Evolutionary conservation across 2,329 filamentous ascomycete genomes (phyloP).

Genomic region (Penicillium psychrosexuale): DNA sequence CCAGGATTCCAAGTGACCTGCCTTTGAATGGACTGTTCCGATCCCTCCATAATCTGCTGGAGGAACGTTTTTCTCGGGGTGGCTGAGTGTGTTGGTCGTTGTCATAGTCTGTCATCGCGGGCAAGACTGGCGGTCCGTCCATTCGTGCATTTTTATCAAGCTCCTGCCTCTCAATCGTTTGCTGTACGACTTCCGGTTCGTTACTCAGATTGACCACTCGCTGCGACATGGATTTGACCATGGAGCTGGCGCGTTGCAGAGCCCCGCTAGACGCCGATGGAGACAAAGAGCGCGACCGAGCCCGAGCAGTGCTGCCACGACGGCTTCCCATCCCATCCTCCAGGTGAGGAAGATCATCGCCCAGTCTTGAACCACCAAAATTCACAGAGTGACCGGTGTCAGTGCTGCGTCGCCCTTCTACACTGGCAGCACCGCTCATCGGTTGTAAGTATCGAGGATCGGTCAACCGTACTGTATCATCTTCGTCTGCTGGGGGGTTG

Average conservation of each 20-base stretch:
- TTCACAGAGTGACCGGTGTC: slow-evolving; percentile 55
- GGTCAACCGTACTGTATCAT: slow-evolving; percentile 59
- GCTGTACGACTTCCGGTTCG: slow-evolving; percentile 78
- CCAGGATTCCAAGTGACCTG: slow-evolving; percentile 79
- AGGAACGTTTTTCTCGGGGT: slow-evolving; percentile 31
- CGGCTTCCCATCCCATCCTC: slow-evolving; percentile 57
- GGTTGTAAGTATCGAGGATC: slow-evolving; percentile 55
- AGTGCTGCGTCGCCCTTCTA: slow-evolving; percentile 46
- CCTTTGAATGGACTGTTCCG: slow-evolving; percentile 76
- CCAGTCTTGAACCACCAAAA: slow-evolving; percentile 53
- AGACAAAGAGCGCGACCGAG: slow-evolving; percentile 56
- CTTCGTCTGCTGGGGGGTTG: slow-evolving; percentile 52
- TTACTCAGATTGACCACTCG: slow-evolving; percentile 97
- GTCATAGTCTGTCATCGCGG: slow-evolving; percentile 47
- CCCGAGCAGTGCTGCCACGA: slow-evolving; percentile 52
- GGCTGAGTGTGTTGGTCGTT: slow-evolving; percentile 40
- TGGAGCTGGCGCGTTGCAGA: slow-evolving; percentile 67
- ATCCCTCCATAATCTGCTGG: slow-evolving; percentile 46
- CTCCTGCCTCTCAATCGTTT: slow-evolving; percentile 60
- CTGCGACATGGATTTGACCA: slow-evolving; percentile 85
- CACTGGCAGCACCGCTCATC: slow-evolving; percentile 50
- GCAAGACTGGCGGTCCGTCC: slow-evolving; percentile 52
- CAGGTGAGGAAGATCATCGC: slow-evolving; percentile 59
- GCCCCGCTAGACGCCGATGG: slow-evolving; percentile 61
- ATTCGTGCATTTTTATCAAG: slow-evolving; percentile 52